Base-by-base conservation (phyloP, 2,329 filamentous ascomycete genomes). In the Botryosphaeria dothidea region DNA sequence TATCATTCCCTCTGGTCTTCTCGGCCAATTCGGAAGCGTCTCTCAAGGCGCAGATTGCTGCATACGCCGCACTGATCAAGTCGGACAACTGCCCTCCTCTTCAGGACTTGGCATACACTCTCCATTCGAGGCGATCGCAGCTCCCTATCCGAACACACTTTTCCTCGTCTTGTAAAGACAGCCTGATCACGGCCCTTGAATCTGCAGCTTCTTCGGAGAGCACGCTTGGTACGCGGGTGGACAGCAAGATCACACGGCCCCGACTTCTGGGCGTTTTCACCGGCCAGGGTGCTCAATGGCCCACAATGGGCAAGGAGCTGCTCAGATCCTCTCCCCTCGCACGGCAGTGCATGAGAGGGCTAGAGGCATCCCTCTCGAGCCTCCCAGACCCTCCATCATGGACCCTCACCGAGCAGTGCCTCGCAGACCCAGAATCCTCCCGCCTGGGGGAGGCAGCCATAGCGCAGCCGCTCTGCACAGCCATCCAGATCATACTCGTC, bases 251-350 rank as follows among this genome's bases (percentile, higher is more conserved):
- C 13, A 25, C 21, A 19, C 45, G 21, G 11, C 15, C 19, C 8
- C 48, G 54, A 25, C 36, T 67, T 19, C 69, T 69, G 3, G 79
- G 77, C 6, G 65, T 81, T 4, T 81, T 82, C 65, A 80, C 79
- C 0, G 80, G 80, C 3, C 80, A 82, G 64, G 80, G 80, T 23
- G 78, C 78, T 1, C 78, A 80, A 45, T 82, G 77, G 75, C 64
- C 65, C 1, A 72, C 70, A 0, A 82, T 82, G 79, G 79, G 79
- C 3, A 65, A 67, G 4, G 74, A 79, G 36, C 70, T 82, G 0
- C 41, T 79, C 27, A 31, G 63, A 1, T 61, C 70, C 19, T 67
- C 65, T 2, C 60, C 63, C 7, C 66, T 68, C 11, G 74, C 73
- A 51, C 46, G 7, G 5, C 31, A 69, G n/a, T 64, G 70, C 0